Evolutionary conservation across 106 monocot species (phyloP).

Genomic region (Phalaenopsis aphrodite): DNA sequence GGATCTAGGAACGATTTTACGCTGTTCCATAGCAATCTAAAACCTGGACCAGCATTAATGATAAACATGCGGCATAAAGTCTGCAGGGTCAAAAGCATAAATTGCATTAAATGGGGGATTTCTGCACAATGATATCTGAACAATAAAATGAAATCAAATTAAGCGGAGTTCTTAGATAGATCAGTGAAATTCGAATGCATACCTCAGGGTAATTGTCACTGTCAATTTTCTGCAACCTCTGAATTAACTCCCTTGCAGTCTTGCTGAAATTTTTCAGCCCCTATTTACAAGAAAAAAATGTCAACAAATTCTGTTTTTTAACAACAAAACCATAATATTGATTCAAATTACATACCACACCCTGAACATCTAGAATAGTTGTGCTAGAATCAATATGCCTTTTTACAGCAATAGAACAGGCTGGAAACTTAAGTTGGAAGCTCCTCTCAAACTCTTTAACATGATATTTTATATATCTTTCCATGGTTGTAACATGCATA

Average conservation of each 20-base stretch:
- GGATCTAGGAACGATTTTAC: slow-evolving; percentile 51
- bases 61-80: slow-evolving; percentile 49
- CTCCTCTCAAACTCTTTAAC: slow-evolving; percentile 61
- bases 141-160: background rate
- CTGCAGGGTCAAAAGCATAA: slow-evolving; percentile 9
- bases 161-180: background rate
- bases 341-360: slow-evolving; percentile 41
- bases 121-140: background rate
- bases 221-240: slow-evolving; percentile 45
- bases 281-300: slow-evolving; percentile 11
- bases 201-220: slow-evolving; percentile 59
- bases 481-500: slow-evolving; percentile 70
- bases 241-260: slow-evolving; percentile 49
- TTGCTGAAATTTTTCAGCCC: slow-evolving; percentile 57
- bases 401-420: slow-evolving; percentile 59
- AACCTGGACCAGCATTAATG: slow-evolving; percentile 56
- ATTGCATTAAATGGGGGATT: background rate
- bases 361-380: slow-evolving; percentile 71
- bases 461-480: slow-evolving; percentile 56
- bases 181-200: background rate
- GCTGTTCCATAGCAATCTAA: slow-evolving; percentile 47
- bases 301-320: background rate
- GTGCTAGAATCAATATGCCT: slow-evolving; percentile 60
- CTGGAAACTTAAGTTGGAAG: slow-evolving; percentile 54
- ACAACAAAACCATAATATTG: background rate